Evolutionary conservation across 2,329 filamentous ascomycete genomes (phyloP), one percentile per base, ranked within the genome.

Genomic region (Achaetomium macrosporum): DNA sequence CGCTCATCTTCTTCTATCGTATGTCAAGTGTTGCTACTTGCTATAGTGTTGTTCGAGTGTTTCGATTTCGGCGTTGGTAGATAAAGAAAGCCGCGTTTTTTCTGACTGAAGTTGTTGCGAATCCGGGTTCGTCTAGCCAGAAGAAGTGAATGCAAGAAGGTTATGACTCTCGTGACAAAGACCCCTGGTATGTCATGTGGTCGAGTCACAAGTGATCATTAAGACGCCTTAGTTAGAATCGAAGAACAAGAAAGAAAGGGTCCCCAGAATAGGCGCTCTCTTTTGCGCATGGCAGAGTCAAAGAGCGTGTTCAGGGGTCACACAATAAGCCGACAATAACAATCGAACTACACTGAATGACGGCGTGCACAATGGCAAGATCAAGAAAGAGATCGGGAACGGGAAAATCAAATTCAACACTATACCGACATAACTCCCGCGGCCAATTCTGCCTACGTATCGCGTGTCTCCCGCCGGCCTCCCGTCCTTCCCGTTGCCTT

Each of bases 1-100:
- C 55, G 54, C 61, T 61, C 66, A 67, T 68, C n/a, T 47, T 68
- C n/a, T 47, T 61, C 51, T 51, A 13, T 37, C 25, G 30, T 30
- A 25, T 44, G 12, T 30, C 29, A 16, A 13, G 31, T 33, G 36
- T 37, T 35, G 31, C 12, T 29, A 17, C 47, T 50, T 48, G 17
- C 29, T 25, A 19, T 42, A 33, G 43, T 54, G n/a, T 45, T 46
- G 25, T 17, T 51, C 19, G 7, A 10, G 20, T 45, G 29, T 44
- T n/a, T 44, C 37, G n/a, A 1, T 13, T 45, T 37, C 25, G 25
- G 4, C 4, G 7, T 40, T 47, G 50, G 19, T 33, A 39, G 12
- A 10, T 13, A 19, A 40, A 36, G 55, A 25, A 44, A 42, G 40
- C n/a, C 40, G 11, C 13, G 35, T 8, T 37, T 19, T 5, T 41